Evolutionary conservation across 805 yeast species (phyloP).

Genomic region (Peterozyma xylosa): DNA sequence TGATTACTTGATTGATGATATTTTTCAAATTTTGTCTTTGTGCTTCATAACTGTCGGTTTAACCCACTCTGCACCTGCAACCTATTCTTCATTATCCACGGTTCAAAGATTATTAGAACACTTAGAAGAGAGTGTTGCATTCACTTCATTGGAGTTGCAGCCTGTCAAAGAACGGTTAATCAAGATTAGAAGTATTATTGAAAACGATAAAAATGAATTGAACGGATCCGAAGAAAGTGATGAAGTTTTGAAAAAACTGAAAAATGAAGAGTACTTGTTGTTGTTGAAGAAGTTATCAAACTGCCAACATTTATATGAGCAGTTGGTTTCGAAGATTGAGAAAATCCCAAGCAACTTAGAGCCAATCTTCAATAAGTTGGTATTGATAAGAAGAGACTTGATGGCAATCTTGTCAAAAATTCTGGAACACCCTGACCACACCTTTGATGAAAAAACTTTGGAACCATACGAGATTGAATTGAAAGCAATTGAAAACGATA

Average conservation of each 20-base stretch:
- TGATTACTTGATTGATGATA: conserved; percentile 77
- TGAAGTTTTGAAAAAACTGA: conserved; percentile 15
- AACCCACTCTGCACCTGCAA: conserved; percentile 86
- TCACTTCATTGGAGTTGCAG: conserved; percentile 73
- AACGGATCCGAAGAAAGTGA: conserved; percentile 19
- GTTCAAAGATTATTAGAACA: conserved; percentile 81
- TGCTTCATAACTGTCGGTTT: conserved; percentile 90
- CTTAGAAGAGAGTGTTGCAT: conserved; percentile 71
- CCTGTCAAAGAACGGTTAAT: conserved; percentile 70
- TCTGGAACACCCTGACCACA: conserved; percentile 13
- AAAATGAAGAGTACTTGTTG: conserved; percentile 51
- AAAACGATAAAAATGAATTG: conserved; percentile 43
- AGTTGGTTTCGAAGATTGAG: conserved; percentile 49
- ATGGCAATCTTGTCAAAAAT: conserved; percentile 19
- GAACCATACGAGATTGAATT: conserved; percentile 29
- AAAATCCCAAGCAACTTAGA: conserved; percentile 43
- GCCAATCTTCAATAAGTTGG: conserved; percentile 49
- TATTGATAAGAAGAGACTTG: conserved; percentile 55
- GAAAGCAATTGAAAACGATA: conserved; percentile 32
- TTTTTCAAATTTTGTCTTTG: conserved; percentile 78
- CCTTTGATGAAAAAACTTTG: conserved; percentile 21
- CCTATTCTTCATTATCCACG: conserved; percentile 82
- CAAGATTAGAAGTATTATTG: conserved; percentile 62
- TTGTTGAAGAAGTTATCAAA: conserved; percentile 58
- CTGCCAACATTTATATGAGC: conserved; percentile 50